phyloP scores from a whole-genome alignment of 106 monocot species.

The Gastrodia elata region DNA sequence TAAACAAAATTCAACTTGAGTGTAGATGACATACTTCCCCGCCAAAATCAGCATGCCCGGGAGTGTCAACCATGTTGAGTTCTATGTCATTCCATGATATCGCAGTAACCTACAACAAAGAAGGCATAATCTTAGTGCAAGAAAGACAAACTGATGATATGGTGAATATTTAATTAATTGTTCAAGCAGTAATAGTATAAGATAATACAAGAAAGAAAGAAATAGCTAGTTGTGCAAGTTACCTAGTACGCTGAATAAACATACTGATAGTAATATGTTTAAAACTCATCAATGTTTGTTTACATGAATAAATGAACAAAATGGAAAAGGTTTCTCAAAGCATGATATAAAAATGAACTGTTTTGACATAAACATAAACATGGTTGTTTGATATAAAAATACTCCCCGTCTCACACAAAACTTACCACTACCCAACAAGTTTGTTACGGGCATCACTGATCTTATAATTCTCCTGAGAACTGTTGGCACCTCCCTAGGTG shows the following conservation, averaged over 20 bases:
- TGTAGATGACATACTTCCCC: conserved; percentile 14
- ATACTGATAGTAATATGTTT: background rate
- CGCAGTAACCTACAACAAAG: conserved; percentile 54
- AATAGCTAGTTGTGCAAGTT: background rate
- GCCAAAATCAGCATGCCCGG: conserved; percentile 25
- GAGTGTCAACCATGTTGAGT: conserved; percentile 30
- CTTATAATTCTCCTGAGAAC: too few species aligned
- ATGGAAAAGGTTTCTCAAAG: background rate
- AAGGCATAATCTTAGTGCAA: conserved; percentile 15
- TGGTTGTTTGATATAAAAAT: too few species aligned
- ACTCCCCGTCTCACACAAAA: too few species aligned
- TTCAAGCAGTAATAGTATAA: background rate
- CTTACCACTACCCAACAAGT: too few species aligned
- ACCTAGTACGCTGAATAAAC: background rate
- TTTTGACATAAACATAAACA: too few species aligned
- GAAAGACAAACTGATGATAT: background rate
- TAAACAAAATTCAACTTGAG: background rate
- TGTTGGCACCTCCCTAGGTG: too few species aligned
- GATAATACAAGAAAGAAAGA: background rate
- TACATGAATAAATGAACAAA: background rate
- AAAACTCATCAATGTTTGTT: background rate
- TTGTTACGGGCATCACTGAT: too few species aligned
- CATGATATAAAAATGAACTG: background rate
- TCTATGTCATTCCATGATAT: conserved; percentile 24
- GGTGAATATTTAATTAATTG: background rate